Evolutionary conservation across 176 grass and related monocot genomes (phyloP).

Genomic region (Avena atlantica): DNA sequence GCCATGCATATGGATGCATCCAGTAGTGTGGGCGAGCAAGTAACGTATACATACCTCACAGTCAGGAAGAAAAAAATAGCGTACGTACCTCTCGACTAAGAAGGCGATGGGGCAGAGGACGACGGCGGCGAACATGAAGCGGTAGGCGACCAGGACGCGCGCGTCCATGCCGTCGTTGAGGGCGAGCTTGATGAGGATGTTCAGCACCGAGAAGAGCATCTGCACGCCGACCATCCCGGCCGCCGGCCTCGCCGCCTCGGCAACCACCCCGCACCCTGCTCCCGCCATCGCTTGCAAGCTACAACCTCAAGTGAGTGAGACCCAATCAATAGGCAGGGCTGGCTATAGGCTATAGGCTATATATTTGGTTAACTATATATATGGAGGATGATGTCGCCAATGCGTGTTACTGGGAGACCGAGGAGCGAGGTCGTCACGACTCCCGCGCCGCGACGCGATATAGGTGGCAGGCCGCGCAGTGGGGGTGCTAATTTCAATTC

Average conservation of each 20-base stretch:
- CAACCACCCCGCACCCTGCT: neutral
- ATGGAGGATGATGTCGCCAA: no score
- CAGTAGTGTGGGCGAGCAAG: neutral
- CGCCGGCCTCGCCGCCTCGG: constrained; percentile 39
- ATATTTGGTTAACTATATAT: no score
- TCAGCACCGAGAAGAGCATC: constrained; percentile 44
- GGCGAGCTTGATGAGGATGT: constrained; percentile 73
- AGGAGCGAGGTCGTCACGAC: no score
- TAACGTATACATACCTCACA: neutral
- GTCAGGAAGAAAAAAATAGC: neutral
- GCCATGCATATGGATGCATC: neutral
- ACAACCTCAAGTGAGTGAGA: neutral
- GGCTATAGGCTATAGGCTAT: neutral
- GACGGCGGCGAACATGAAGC: constrained; percentile 60
- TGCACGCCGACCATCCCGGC: constrained; percentile 45
- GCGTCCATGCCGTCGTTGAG: constrained; percentile 73
- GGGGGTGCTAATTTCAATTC: neutral
- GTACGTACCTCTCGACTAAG: constrained; percentile 60
- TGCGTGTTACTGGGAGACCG: no score
- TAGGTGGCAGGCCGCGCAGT: neutral
- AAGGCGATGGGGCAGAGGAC: constrained; percentile 73
- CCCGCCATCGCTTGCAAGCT: neutral
- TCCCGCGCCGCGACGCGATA: neutral
- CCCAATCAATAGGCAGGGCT: neutral
- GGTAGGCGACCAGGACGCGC: constrained; percentile 69